Evolutionary conservation across 225 moss, liverwort and hornwort species (phyloP), one percentile per base, ranked within the genome.

Genomic region (Bryum argenteum): DNA sequence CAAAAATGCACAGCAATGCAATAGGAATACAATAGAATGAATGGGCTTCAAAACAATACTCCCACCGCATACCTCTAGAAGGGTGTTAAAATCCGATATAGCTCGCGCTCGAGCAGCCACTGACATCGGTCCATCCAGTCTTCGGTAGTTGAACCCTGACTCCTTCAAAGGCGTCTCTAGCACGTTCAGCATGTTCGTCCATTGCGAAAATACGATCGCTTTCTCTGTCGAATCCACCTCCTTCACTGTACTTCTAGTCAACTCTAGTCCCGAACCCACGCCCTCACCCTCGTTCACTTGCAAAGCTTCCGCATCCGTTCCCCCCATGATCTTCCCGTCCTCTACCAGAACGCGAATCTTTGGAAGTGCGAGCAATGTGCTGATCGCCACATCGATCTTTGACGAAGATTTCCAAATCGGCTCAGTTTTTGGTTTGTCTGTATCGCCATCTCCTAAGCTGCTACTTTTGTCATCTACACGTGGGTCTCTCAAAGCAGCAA

Each of bases 141-240:
- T 82, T 76, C 94, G 83, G 80, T 98, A 98, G 60, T 89, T 82
- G 39, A 94, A 90, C n/a, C 92, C 91, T 6, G 87, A 87, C 61
- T 80, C 76, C 70, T 91, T 92, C 75, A 98, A 72, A 18, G 84
- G 91, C 3, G 75, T 78, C 85, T 98, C 98, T 56, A 98, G 70
- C 69, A 98, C 78, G 75, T 98, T 94, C 17, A 98, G 80, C 98
- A 98, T 98, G 81, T 94, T 94, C 22, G 98, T 98, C 98, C 98
- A 98, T 64, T 98, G 98, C 48, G 98, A 98, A 67, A 98, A 98
- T 5, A 98, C 94, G 43, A 98, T 94, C 33, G 98, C 98, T 75
- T 98, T 98, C 65, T 98, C 98, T 41, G 98, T 94, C 13, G 87
- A 89, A 4, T 89, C 79, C 54, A 88, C 82, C 72, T 77, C 81